These are phyloP conservation scores for Eutypa lata DNA, from an alignment of 2,329 filamentous ascomycete genomes.

Conservation along the genomic window DNA sequence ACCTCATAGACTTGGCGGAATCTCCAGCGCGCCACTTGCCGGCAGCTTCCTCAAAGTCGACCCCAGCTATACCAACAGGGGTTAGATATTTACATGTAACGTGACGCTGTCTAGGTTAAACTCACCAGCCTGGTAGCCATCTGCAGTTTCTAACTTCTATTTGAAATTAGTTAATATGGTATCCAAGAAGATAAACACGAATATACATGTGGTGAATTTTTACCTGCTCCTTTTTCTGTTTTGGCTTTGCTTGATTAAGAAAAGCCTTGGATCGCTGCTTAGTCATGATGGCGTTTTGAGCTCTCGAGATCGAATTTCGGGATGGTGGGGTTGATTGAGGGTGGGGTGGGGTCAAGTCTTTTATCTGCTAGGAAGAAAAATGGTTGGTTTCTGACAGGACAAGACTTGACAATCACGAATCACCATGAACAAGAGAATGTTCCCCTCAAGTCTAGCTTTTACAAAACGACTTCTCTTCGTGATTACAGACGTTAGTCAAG, in stretches of 20 bases:
- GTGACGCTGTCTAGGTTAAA: slow-evolving; percentile 1
- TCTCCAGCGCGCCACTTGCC: slow-evolving; percentile 75
- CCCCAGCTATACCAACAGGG: slow-evolving; percentile 44
- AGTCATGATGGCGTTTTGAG: background rate
- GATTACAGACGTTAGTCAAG: no score
- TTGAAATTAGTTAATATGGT: background rate
- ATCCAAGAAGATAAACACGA: no score
- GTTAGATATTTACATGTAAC: slow-evolving; percentile 1
- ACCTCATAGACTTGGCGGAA: slow-evolving; percentile 54
- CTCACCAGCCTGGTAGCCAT: slow-evolving; percentile 63
- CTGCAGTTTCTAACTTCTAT: slow-evolving; percentile 56
- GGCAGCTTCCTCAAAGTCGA: slow-evolving; percentile 67
- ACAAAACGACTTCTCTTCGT: no score
- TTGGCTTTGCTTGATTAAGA: slow-evolving; percentile 16
- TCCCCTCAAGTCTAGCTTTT: no score
- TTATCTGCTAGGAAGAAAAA: no score
- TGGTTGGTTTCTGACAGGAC: no score
- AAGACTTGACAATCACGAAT: no score
- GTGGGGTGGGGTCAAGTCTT: no score
- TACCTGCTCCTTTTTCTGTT: slow-evolving; percentile 17
- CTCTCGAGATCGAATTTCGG: background rate
- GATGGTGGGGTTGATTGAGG: background rate
- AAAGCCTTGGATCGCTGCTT: slow-evolving; percentile 11
- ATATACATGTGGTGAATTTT: no score
- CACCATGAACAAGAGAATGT: no score